phyloP scores from a whole-genome alignment of 495 filamentous ascomycete species.

The Aspergillus cristatus region DNA sequence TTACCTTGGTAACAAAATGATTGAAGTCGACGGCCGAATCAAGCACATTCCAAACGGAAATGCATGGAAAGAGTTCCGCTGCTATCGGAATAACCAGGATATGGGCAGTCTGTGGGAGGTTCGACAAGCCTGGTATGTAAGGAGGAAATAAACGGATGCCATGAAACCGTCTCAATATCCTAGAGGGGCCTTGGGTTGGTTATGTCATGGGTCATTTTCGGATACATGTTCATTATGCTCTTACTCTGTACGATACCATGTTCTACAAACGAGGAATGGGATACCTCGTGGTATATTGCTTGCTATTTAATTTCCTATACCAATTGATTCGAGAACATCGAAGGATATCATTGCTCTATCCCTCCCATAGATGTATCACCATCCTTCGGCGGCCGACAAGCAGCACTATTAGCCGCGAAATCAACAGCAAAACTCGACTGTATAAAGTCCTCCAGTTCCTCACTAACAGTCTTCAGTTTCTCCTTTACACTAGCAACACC shows the following conservation, averaged over 20 bases:
- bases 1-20: slow-evolving; percentile 26
- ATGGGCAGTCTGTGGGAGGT: slow-evolving; percentile 48
- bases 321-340: too few species aligned
- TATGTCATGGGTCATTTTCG: too few species aligned
- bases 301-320: too few species aligned
- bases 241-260: neutral
- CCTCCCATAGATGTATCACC: slow-evolving; percentile 9
- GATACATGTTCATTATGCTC: too few species aligned
- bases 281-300: too few species aligned
- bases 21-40: slow-evolving; percentile 36
- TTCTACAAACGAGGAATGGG: too few species aligned
- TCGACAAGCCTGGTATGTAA: slow-evolving; percentile 35
- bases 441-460: slow-evolving; percentile 93
- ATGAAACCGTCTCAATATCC: too few species aligned
- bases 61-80: slow-evolving; percentile 44
- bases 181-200: too few species aligned
- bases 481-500: slow-evolving; percentile 84
- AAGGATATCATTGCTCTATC: slow-evolving; percentile 6
- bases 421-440: slow-evolving; percentile 80
- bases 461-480: slow-evolving; percentile 91
- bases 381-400: slow-evolving; percentile 15
- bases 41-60: slow-evolving; percentile 24
- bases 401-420: slow-evolving; percentile 44
- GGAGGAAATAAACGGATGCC: slow-evolving; percentile 11
- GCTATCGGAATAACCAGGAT: slow-evolving; percentile 45